Evolutionary conservation across 208 protist genomes (phyloP).

Genomic region (Acanthamoeba polyphaga): DNA sequence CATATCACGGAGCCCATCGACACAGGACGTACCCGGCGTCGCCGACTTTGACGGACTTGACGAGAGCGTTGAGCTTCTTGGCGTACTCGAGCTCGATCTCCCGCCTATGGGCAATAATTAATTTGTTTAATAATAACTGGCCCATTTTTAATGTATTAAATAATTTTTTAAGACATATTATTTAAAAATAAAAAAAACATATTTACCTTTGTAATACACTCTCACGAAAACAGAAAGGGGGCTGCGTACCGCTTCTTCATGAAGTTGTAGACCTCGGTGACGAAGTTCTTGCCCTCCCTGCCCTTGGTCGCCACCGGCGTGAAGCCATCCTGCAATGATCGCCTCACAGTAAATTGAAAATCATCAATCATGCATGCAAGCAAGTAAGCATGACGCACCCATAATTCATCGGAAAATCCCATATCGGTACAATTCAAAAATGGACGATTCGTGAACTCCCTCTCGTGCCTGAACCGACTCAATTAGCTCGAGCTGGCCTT

Average conservation of each 20-base stretch:
- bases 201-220: too few species aligned
- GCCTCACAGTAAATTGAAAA: neutral
- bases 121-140: too few species aligned
- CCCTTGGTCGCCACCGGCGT: constrained; percentile 38
- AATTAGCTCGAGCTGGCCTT: too few species aligned
- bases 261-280: constrained; percentile 38
- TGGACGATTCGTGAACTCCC: too few species aligned
- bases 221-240: too few species aligned
- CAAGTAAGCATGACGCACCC: too few species aligned
- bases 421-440: neutral
- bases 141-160: too few species aligned
- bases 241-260: constrained; percentile 24
- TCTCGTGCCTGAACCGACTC: too few species aligned
- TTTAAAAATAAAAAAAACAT: too few species aligned
- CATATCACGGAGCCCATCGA: neutral
- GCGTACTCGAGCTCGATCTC: constrained; percentile 54
- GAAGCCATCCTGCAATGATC: neutral
- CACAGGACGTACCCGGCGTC: neutral
- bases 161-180: too few species aligned
- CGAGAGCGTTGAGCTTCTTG: constrained; percentile 52
- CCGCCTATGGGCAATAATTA: neutral
- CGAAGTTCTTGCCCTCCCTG: constrained; percentile 5
- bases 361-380: too few species aligned
- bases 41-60: constrained; percentile 21
- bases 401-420: constrained; percentile 40